These are phyloP conservation scores for Exophiala phaeomuriformis DNA, from an alignment of 2,329 filamentous ascomycete genomes.

Conservation along the genomic window DNA sequence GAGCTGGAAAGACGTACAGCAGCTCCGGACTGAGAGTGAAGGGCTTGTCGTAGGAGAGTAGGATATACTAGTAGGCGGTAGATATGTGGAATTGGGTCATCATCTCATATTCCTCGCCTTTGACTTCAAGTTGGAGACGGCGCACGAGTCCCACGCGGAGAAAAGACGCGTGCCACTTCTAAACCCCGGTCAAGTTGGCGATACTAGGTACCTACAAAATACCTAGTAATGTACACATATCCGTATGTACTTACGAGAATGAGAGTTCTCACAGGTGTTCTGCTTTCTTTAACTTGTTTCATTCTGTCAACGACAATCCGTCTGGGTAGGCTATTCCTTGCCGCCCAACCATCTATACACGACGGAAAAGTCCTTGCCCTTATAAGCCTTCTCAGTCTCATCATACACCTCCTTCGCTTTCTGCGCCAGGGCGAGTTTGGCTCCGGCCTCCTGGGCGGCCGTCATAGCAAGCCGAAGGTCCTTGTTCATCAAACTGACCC, in stretches of 20 bases:
- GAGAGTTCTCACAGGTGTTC: too few species aligned
- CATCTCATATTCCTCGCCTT: neutral
- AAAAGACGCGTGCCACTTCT: neutral
- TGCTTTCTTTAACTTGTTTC: too few species aligned
- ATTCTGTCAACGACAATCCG: too few species aligned
- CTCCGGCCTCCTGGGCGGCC: conserved; percentile 62
- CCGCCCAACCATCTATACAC: conserved; percentile 49
- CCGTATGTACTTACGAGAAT: too few species aligned
- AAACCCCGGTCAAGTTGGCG: too few species aligned
- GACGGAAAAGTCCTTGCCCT: conserved; percentile 71
- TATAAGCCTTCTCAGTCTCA: conserved; percentile 54
- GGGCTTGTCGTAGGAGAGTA: too few species aligned
- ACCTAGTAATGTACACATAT: too few species aligned
- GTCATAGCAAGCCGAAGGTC: conserved; percentile 65
- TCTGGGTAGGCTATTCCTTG: conserved; percentile 17
- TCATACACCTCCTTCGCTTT: conserved; percentile 62
- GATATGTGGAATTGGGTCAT: neutral
- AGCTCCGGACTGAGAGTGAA: too few species aligned
- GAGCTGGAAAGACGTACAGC: too few species aligned
- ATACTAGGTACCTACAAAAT: too few species aligned
- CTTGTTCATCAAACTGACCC: conserved; percentile 71
- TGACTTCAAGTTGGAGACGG: neutral
- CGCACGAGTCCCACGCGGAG: neutral
- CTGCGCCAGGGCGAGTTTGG: conserved; percentile 57
- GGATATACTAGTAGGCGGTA: neutral